These are phyloP conservation scores for Eimeria mitis DNA, from an alignment of 169 alveolate genomes.

Conservation along the genomic window DNA sequence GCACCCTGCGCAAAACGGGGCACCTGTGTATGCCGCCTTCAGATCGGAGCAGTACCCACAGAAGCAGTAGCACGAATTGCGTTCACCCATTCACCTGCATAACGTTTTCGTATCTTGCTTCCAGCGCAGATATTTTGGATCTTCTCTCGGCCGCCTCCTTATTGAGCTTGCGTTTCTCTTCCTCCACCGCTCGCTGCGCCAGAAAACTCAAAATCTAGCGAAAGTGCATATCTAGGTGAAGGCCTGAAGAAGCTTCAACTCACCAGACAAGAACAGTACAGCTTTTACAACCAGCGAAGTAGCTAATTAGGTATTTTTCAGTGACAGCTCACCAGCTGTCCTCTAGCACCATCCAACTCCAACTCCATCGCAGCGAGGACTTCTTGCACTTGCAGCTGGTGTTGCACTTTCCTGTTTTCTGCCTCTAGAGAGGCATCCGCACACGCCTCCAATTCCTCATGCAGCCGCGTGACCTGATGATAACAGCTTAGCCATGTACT, in stretches of 20 bases:
- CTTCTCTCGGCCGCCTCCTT: slow-evolving; percentile 93
- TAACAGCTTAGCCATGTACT: neutral
- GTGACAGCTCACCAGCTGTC: slow-evolving; percentile 85
- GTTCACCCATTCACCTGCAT: slow-evolving; percentile 15
- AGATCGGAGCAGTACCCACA: neutral
- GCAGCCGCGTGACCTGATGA: slow-evolving; percentile 90
- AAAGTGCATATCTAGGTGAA: neutral
- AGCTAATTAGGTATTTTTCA: neutral
- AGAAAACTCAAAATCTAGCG: neutral
- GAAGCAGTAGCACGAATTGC: neutral
- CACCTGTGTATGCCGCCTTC: neutral
- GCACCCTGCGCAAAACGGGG: neutral
- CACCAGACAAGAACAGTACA: neutral
- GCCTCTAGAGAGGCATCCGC: slow-evolving; percentile 92
- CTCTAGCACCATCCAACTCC: slow-evolving; percentile 92
- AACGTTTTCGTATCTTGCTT: slow-evolving; percentile 90
- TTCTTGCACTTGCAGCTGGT: slow-evolving; percentile 92
- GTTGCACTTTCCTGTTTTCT: slow-evolving; percentile 93
- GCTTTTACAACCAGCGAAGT: neutral
- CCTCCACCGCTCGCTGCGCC: slow-evolving; percentile 92
- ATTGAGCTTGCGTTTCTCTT: slow-evolving; percentile 93
- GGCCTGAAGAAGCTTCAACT: neutral
- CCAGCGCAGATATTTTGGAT: slow-evolving; percentile 91
- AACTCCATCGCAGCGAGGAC: slow-evolving; percentile 93
- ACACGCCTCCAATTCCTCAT: slow-evolving; percentile 90